Percentiles rank a stretch among this genome's conserved stretches.
phyloP scores from a whole-genome alignment of 257 asterid species.

The Solanum gandarillasii region DNA sequence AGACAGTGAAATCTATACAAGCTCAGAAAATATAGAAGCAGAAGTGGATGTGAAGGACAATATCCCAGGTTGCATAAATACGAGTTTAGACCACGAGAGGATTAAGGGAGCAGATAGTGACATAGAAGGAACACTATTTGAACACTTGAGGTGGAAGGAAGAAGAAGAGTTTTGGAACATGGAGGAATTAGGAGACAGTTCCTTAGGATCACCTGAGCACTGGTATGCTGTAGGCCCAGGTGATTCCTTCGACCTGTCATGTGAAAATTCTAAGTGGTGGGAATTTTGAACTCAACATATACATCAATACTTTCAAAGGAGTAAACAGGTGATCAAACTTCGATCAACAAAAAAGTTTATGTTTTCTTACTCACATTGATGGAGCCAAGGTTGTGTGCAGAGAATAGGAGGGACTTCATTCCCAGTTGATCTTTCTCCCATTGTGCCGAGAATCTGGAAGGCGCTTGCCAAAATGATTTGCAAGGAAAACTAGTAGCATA shows the following conservation, averaged over 20 bases:
- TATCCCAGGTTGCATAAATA: background rate
- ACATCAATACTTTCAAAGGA: background rate
- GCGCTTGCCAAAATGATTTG: background rate
- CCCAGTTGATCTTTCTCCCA: background rate
- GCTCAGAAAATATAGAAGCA: background rate
- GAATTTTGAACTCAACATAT: constrained; percentile 26
- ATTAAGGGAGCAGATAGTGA: background rate
- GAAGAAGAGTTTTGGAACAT: constrained; percentile 10
- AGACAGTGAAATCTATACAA: background rate
- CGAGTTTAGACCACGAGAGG: background rate
- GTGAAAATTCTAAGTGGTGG: constrained; percentile 31
- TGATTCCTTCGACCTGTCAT: constrained; percentile 15
- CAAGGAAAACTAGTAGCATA: background rate
- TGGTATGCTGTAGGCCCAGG: constrained; percentile 27
- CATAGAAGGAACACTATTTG: background rate
- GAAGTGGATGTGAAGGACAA: background rate
- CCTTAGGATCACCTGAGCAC: constrained; percentile 20
- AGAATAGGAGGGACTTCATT: background rate
- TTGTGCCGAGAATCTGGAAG: background rate
- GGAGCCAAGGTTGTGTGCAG: background rate
- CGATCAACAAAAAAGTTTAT: background rate
- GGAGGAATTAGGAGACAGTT: constrained; percentile 19
- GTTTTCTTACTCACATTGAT: background rate
- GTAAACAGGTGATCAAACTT: background rate
- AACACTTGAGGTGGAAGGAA: constrained; percentile 5